Conservation (phyloP, 371 early-diverging fungal species). For the Haplosporangium sp. region DNA sequence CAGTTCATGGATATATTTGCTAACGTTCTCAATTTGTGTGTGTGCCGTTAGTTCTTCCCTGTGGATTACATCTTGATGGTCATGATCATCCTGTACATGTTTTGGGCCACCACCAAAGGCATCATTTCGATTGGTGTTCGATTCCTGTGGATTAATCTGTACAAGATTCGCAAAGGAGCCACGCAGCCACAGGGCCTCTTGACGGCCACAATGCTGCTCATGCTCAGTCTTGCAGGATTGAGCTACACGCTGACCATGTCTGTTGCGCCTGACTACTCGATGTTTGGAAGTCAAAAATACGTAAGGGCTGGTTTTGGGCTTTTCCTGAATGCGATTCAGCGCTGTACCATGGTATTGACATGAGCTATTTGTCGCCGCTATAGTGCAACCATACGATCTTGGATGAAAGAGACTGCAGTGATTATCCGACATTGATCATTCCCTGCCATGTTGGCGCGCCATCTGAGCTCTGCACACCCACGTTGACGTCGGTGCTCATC, state of each 20-base stretch:
- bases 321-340: not conserved
- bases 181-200: constrained; percentile 74
- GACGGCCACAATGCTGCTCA: constrained; percentile 62
- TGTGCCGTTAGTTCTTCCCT: constrained; percentile 61
- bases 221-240: constrained; percentile 69
- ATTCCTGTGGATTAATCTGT: constrained; percentile 70
- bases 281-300: constrained; percentile 77
- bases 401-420: constrained; percentile 59
- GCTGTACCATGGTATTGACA: no score
- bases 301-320: constrained; percentile 53
- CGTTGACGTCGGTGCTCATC: constrained; percentile 64
- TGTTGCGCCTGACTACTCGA: constrained; percentile 75
- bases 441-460: constrained; percentile 69
- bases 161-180: constrained; percentile 61
- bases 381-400: constrained; percentile 69
- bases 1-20: not conserved
- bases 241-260: constrained; percentile 68
- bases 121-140: constrained; percentile 71
- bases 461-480: constrained; percentile 69
- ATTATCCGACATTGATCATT: constrained; percentile 62
- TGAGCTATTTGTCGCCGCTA: no score
- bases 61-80: constrained; percentile 74
- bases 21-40: not conserved
- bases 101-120: constrained; percentile 70
- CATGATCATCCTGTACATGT: constrained; percentile 68